Base-by-base conservation (phyloP, 2,329 filamentous ascomycete species). In the Aspergillus clavatus region DNA sequence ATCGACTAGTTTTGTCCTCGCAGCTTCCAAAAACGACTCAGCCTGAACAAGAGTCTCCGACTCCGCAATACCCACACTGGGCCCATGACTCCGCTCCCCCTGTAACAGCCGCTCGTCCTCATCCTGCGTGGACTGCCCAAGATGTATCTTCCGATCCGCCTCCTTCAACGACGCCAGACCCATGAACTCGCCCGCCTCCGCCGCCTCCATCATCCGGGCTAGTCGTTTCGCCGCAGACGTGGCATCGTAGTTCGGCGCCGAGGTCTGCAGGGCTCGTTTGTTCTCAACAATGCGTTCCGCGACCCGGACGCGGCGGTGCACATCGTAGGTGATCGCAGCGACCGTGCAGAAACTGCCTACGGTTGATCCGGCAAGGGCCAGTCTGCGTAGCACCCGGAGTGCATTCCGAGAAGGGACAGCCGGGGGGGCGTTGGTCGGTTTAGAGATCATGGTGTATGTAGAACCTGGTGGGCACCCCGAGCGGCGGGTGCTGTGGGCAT, bases 211-310 rank as follows among this genome's bases (percentile, higher is more conserved):
- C 67, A 72, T 72, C 8, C 58, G 56, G 5, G 65, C 61, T 7
- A 72, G 55, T 28, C 64, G 58, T 33, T 51, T 59, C 16, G 67
- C 63, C 11, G 68, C 62, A 31, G 61, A 57, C 18, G 62, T 65
- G 38, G 68, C 63, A 67, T 68, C 59, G 55, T 70, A 71, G 39
- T 68, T 67, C 1, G 69, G 67, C 8, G 68, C 66, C 24, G 67
- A 67, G 27, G 67, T 61, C 42, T 68, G 68, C 7, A 72, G 45
- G 33, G 61, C 64, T 38, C 69, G 62, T 54, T 73, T 73, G 42
- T 68, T 72, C 50, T 72, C 66, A 47, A 73, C 57, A 27, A 72
- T 67, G 46, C 63, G 62, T 53, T 72, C 69, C 28, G 69, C 70
- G 19, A 70, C 47, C 19, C 56, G 58, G 43, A 72, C 62, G 45